Evolutionary conservation across 2,329 filamentous ascomycete genomes (phyloP).

Genomic region (Chrysoporthe cubensis): DNA sequence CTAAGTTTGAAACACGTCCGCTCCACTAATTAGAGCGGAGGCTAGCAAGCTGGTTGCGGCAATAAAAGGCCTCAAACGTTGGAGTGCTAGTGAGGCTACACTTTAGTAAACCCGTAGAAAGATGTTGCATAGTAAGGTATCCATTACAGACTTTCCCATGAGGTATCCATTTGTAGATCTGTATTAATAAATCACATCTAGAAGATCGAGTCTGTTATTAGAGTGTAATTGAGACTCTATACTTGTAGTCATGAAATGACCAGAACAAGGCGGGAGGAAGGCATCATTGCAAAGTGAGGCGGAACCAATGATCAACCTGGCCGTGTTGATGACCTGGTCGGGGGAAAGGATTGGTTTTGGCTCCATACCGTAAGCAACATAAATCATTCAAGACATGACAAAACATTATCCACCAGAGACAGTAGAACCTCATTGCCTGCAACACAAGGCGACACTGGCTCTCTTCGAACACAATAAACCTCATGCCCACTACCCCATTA

Average conservation of each 20-base stretch:
- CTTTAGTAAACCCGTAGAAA: neutral
- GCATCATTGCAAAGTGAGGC: neutral
- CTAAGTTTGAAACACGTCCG: neutral
- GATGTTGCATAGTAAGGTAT: neutral
- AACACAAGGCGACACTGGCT: neutral
- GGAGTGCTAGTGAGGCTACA: neutral
- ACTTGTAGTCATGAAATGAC: neutral
- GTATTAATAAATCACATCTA: neutral
- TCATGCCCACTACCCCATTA: neutral
- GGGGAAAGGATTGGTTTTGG: neutral
- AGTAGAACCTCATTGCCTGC: neutral
- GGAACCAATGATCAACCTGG: neutral
- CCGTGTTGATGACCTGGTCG: neutral
- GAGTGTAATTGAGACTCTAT: neutral
- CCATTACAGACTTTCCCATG: neutral
- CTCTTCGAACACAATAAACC: neutral
- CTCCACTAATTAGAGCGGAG: neutral
- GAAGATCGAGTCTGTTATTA: neutral
- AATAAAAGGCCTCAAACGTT: neutral
- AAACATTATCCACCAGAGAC: neutral
- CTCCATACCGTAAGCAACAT: neutral
- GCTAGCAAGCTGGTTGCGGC: neutral
- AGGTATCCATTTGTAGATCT: neutral
- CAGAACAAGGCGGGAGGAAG: neutral
- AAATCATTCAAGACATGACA: constrained; percentile 1